Base-by-base conservation (phyloP, 2,329 filamentous ascomycete species). In the Basipetospora chlamydospora region DNA sequence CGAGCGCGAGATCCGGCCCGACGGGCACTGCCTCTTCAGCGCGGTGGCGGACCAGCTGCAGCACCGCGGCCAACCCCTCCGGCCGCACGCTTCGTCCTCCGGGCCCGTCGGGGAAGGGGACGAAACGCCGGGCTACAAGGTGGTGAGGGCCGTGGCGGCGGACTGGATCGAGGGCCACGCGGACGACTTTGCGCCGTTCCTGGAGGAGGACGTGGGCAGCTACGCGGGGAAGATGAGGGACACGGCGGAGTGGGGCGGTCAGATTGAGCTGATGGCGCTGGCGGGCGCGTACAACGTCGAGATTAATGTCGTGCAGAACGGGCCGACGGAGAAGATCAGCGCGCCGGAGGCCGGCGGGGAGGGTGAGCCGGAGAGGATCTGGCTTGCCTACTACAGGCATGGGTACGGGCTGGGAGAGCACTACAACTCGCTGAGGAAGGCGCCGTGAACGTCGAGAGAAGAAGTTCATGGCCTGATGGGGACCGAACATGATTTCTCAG, bases 391-490 rank as follows among this genome's bases (percentile, higher is more conserved):
- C 57, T 96, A 96, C 58, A 71, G 82, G 48, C 86, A 95, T 61
- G 84, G 83, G 33, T 96, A 92, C 56, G 88, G 88, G 2, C 63
- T 98, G 34, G 90, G 90, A 10, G 90, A 96, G 62, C 90, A 98
- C 60, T 98, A 98, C 59, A 98, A 98, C 54, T 93, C 87, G 37
- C 58, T 98, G 53, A 37, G 35, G 35, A 37, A 28, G 21, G 18
- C 28, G 20, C 26, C 33, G 18, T 29, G 22, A n/a, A n/a, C n/a
- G n/a, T n/a, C n/a, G n/a, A n/a, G n/a, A n/a, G n/a, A n/a, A n/a
- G n/a, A n/a, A n/a, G n/a, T n/a, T n/a, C n/a, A n/a, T n/a, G n/a
- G n/a, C n/a, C n/a, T n/a, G n/a, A n/a, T n/a, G n/a, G n/a, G n/a
- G n/a, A n/a, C n/a, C n/a, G n/a, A n/a, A n/a, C n/a, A n/a, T n/a